Conservation (phyloP, 495 filamentous ascomycete species). For the Hyaloscypha bicolor region DNA sequence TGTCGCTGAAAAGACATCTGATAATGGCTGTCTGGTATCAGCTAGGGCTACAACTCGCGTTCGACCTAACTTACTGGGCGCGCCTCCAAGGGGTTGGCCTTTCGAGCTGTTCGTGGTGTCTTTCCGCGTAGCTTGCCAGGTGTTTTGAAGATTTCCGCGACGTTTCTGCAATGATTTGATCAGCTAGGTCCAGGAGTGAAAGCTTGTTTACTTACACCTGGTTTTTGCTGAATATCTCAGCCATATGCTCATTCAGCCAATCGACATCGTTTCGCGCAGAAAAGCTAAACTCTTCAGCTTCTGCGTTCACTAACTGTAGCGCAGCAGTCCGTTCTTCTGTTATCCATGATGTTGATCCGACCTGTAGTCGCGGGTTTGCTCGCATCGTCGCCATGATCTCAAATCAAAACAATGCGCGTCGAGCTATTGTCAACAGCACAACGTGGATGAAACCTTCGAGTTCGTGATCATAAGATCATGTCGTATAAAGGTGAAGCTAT, state of each 20-base stretch:
- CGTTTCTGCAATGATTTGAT: slow-evolving; percentile 58
- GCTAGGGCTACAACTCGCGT: slow-evolving; percentile 13
- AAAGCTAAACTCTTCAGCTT: slow-evolving; percentile 88
- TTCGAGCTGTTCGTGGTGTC: slow-evolving; percentile 82
- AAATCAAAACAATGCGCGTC: slow-evolving; percentile 36
- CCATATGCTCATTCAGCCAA: slow-evolving; percentile 97
- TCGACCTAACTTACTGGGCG: slow-evolving; percentile 61
- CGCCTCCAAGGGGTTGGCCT: slow-evolving; percentile 61
- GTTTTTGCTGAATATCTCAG: slow-evolving; percentile 84
- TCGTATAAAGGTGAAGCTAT: slow-evolving; percentile 16
- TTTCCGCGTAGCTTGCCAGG: slow-evolving; percentile 93
- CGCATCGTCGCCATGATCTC: slow-evolving; percentile 51
- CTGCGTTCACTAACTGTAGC: slow-evolving; percentile 53
- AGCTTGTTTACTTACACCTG: slow-evolving; percentile 65
- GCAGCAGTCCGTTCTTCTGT: slow-evolving; percentile 53
- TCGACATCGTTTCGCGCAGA: slow-evolving; percentile 88
- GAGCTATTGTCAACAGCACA: slow-evolving; percentile 2
- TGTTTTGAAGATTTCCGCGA: slow-evolving; percentile 93
- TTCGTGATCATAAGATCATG: slow-evolving; percentile 28
- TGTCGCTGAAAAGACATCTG: slow-evolving; percentile 72
- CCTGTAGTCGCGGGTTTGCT: slow-evolving; percentile 50
- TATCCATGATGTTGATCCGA: slow-evolving; percentile 58
- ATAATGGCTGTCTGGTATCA: slow-evolving; percentile 66
- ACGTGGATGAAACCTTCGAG: background rate
- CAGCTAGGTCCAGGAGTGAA: background rate